Base-by-base conservation (phyloP, 2,329 filamentous ascomycete genomes). In the Sporothrix pseudoabietina region DNA sequence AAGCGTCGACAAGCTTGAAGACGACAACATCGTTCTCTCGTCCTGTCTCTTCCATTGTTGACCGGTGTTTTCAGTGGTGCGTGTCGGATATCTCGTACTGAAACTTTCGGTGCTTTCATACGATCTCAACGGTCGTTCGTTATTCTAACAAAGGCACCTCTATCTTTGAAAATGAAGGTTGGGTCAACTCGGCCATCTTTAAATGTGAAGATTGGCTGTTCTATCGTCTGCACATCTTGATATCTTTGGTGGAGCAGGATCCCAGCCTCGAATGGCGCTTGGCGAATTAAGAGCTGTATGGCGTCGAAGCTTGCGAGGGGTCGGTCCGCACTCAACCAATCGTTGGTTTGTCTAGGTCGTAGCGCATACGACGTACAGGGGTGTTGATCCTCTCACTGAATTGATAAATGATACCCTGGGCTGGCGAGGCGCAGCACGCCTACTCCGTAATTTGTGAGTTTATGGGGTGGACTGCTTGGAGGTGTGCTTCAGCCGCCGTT, bases 1-100 rank as follows among this genome's bases (percentile, higher is more conserved):
- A 26, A 26, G 66, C 66, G 32, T 69, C 66, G 19, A 69, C 66
- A n/a, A 69, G 49, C 16, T 69, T n/a, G 49, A 69, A 69, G 32
- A 69, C 66, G 30, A 69, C n/a, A 19, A 55, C 49, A 30, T 54
- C 66, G 30, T 35, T 54, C 19, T 32, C 49, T 69, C 66, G 47
- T 4, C 47, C 66, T 6, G 44, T 54, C 10, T 55, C 49, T 26
- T 69, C 66, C 66, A 69, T 55, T 1, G 30, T 55, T 19, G 44
- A 52, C 8, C 5, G 30, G 35, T 41, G 32, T 9, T 22, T 30
- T 8, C 19, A 10, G 26, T 39, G 39, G n/a, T 39, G 22, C 30
- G 7, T 49, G 65, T n/a, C 41, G 22, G 30, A 41, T 22, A 41
- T 22, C 7, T 61, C 16, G 16, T n/a, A 26, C 14, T 16, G n/a